Conservation (phyloP, 2,329 filamentous ascomycete species). For the Ophiostoma triangulosporum region DNA sequence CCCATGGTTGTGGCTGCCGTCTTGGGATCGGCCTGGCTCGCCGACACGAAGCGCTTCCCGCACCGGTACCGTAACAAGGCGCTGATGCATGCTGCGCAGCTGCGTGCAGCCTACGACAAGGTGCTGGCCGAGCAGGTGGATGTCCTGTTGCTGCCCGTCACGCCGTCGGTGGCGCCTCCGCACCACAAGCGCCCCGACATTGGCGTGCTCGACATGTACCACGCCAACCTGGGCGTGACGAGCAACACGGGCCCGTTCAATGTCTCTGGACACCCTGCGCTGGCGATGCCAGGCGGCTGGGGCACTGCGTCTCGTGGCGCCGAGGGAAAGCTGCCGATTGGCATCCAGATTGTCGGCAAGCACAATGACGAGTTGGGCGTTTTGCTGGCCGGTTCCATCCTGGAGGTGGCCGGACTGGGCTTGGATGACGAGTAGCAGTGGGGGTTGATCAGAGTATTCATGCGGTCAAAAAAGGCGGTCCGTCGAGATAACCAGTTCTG, state of each 20-base stretch:
- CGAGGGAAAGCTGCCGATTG: constrained; percentile 18
- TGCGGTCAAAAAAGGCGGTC: no score
- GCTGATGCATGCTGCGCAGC: constrained; percentile 29
- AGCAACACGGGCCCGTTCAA: constrained; percentile 35
- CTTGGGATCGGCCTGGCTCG: constrained; percentile 23
- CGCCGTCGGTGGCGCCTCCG: constrained; percentile 29
- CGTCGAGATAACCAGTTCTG: no score
- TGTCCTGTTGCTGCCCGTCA: constrained; percentile 33
- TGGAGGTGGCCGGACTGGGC: constrained; percentile 20
- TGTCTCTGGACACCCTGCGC: constrained; percentile 34
- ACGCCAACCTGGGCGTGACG: constrained; percentile 29
- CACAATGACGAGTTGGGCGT: constrained; percentile 18
- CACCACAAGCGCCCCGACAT: constrained; percentile 22
- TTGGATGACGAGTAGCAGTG: constrained; percentile 10
- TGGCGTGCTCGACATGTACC: constrained; percentile 26
- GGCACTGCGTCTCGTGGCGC: constrained; percentile 12
- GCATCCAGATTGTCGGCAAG: constrained; percentile 21
- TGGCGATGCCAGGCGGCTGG: constrained; percentile 32
- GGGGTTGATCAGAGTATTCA: background rate
- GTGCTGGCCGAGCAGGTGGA: constrained; percentile 26
- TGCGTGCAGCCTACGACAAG: constrained; percentile 33
- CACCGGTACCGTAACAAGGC: constrained; percentile 28
- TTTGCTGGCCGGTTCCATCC: constrained; percentile 19
- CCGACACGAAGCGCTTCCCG: constrained; percentile 16
- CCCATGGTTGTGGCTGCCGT: constrained; percentile 31